Conservation (phyloP, 371 early-diverging fungal species). For the Apophysomyces ossiformis region DNA sequence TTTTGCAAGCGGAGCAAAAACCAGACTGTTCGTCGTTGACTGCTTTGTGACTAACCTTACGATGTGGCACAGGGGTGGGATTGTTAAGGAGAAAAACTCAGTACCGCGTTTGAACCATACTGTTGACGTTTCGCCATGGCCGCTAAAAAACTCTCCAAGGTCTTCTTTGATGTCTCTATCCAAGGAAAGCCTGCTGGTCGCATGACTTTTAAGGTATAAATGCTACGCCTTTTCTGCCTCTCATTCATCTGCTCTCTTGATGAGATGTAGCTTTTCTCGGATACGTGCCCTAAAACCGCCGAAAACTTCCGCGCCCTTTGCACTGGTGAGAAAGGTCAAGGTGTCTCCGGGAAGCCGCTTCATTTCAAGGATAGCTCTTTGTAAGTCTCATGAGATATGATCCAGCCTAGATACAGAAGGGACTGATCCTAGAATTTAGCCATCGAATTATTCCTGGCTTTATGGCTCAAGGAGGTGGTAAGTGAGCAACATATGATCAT, state of each 20-base stretch:
- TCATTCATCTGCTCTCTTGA: not conserved
- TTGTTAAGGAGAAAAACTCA: not conserved
- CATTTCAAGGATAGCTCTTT: slow-evolving; percentile 87
- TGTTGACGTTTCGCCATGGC: slow-evolving; percentile 21
- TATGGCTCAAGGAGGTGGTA: slow-evolving; percentile 97
- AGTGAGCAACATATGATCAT: not conserved
- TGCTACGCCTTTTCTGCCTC: not conserved
- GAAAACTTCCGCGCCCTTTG: slow-evolving; percentile 96
- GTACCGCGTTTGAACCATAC: not conserved
- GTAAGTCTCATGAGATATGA: slow-evolving; percentile 39
- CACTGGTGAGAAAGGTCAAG: slow-evolving; percentile 80
- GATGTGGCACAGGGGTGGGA: not conserved
- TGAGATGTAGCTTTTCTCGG: slow-evolving; percentile 74
- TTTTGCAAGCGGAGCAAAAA: no score
- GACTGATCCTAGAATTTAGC: slow-evolving; percentile 33
- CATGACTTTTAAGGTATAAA: slow-evolving; percentile 30
- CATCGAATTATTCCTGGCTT: slow-evolving; percentile 95
- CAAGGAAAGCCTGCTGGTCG: slow-evolving; percentile 60
- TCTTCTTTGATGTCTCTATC: slow-evolving; percentile 69
- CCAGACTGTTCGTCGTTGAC: no score
- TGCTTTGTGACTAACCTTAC: no score
- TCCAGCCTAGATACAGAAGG: not conserved
- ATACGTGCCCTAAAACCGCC: slow-evolving; percentile 95
- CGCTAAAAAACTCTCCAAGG: slow-evolving; percentile 39
- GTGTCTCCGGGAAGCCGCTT: slow-evolving; percentile 65